A percentile compares a stretch with the other conserved stretches of the same genome.
Conservation (phyloP, 2,329 filamentous ascomycete genomes). For the Curvularia sp. region DNA sequence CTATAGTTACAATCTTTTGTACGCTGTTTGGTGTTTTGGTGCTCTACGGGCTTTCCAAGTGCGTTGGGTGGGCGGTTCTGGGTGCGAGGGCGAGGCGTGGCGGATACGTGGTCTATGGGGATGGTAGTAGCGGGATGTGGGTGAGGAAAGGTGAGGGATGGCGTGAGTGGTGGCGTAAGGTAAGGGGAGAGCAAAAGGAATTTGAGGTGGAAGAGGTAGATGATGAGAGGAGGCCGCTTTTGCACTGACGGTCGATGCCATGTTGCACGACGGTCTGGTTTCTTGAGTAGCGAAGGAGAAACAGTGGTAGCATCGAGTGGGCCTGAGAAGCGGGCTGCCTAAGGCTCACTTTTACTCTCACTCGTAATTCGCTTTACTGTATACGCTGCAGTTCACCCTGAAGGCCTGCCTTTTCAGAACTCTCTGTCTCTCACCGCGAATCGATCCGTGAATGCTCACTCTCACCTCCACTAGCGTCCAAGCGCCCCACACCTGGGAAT, state of each 20-base stretch:
- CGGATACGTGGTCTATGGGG: constrained; percentile 40
- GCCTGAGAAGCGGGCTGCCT: not conserved
- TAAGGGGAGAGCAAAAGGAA: constrained; percentile 31
- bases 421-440: not conserved
- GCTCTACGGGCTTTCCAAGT: constrained; percentile 40
- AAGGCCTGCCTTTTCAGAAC: not conserved
- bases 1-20: constrained; percentile 53
- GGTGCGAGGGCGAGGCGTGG: constrained; percentile 31
- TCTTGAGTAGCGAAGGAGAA: not conserved
- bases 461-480: not conserved
- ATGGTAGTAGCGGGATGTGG: constrained; percentile 42
- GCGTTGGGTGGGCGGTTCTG: constrained; percentile 22
- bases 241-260: too few relatives aligned
- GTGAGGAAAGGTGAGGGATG: constrained; percentile 40
- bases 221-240: constrained; percentile 34
- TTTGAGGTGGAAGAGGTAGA: constrained; percentile 39
- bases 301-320: not conserved
- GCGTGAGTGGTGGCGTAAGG: constrained; percentile 39
- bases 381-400: not conserved
- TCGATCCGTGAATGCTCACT: not conserved
- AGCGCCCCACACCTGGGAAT: not conserved
- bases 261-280: not conserved
- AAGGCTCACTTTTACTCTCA: not conserved
- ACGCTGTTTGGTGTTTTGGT: constrained; percentile 52
- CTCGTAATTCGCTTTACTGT: not conserved